Evolutionary conservation across 352 stramenopile genomes (phyloP).

Genomic region (Globisporangium irregulare): DNA sequence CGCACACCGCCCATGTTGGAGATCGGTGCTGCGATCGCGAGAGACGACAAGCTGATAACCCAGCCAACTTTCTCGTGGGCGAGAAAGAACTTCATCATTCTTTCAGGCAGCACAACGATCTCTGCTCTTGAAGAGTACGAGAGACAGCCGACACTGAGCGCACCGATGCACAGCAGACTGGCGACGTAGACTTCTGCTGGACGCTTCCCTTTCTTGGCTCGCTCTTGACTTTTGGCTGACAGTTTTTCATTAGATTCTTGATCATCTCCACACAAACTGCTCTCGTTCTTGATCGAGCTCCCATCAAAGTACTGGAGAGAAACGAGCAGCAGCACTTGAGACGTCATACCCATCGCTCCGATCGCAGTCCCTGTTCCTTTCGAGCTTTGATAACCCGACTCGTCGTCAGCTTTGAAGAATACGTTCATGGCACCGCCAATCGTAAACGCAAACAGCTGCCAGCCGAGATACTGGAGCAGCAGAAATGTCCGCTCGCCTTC

Average conservation of each 20-base stretch:
- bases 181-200: constrained; percentile 38
- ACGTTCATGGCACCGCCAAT: constrained; percentile 38
- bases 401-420: constrained; percentile 23
- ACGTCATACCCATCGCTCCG: constrained; percentile 43
- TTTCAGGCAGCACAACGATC: constrained; percentile 1
- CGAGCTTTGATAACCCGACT: constrained; percentile 9
- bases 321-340: constrained; percentile 42
- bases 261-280: neutral
- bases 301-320: constrained; percentile 46
- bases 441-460: constrained; percentile 51
- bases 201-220: neutral
- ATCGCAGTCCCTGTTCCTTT: constrained; percentile 31
- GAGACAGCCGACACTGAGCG: constrained; percentile 22
- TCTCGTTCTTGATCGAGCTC: neutral
- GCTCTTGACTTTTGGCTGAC: neutral
- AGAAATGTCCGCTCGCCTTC: constrained; percentile 49
- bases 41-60: constrained; percentile 29
- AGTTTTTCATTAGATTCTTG: neutral
- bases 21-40: constrained; percentile 36
- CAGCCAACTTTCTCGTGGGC: constrained; percentile 40
- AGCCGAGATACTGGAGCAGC: constrained; percentile 59
- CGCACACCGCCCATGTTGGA: constrained; percentile 39
- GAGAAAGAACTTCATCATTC: constrained; percentile 14
- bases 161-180: constrained; percentile 26
- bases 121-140: constrained; percentile 22